Evolutionary conservation across 2,329 filamentous ascomycete genomes (phyloP), one percentile per base, ranked within the genome.

Genomic region (Alternaria ventricosa): DNA sequence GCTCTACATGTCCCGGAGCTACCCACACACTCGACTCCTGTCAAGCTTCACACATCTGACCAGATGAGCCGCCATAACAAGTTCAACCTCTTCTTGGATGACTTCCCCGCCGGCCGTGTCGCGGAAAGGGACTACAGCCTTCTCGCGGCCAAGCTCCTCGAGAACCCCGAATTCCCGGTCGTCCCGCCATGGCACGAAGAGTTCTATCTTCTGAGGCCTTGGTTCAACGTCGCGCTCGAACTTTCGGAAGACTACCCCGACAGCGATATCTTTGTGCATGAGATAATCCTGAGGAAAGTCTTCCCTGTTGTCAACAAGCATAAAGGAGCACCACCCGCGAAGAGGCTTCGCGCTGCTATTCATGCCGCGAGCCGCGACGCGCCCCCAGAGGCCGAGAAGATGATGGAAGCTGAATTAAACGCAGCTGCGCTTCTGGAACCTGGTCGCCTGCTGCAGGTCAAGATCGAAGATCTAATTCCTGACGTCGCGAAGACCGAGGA

Each of bases 81-180:
- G 36, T 18, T 41, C 9, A 18, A 22, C 13, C 33, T 55, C 86
- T 47, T 84, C 88, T 66, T 78, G 79, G 61, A 76, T 87, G 30
- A 79, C 88, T 59, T 77, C 75, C 18, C 75, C 87, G 15, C 85
- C 85, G 1, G 78, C 82, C 3, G 74, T 81, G 36, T 65, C 22
- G 27, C 30, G 22, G 27, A 53, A 22, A 22, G 36, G n/a, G 49
- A 53, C 49, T 53, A 53, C 15, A 53, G 6, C 27, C 49, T 53
- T 22, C 49, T 53, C 9, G 28, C 27, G 11, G 18, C 30, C 27
- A 53, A 53, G 28, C 18, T 53, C 11, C 49, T 23, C 5, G 49
- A 53, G 49, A 36, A 53, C 28, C 49, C 49, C 11, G 49, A 53
- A 11, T 53, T 53, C 18, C 28, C 49, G 18, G 27, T 53, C 4